These are phyloP conservation scores for Flaveria robusta DNA, from an alignment of 129 eudicot genomes.

Conservation along the genomic window DNA sequence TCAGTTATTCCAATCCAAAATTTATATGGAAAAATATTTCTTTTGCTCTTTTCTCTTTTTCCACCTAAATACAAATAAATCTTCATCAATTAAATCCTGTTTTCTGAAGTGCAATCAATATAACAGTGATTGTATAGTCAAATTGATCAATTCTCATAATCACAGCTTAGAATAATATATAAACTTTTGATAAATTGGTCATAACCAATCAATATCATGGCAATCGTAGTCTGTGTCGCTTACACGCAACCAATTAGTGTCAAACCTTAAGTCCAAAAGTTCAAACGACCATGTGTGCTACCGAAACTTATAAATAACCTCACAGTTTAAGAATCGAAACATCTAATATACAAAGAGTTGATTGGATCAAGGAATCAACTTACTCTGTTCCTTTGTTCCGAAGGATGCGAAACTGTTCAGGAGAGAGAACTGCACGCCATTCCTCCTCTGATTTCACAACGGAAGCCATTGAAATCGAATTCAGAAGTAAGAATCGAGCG, in stretches of 20 bases:
- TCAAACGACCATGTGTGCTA: constrained; percentile 15
- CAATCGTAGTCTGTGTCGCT: not conserved
- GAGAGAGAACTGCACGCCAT: constrained; percentile 81
- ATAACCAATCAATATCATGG: not conserved
- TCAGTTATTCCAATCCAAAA: not conserved
- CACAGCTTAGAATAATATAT: too few species aligned
- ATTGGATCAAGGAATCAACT: constrained; percentile 18
- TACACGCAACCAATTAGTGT: too few species aligned
- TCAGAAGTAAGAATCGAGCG: not conserved
- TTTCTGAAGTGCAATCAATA: too few species aligned
- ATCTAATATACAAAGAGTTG: not conserved
- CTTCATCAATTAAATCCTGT: not conserved
- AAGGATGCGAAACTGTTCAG: constrained; percentile 82
- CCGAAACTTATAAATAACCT: not conserved
- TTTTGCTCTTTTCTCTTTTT: not conserved
- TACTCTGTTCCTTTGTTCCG: constrained; percentile 89
- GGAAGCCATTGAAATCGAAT: constrained; percentile 30
- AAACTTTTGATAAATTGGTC: not conserved
- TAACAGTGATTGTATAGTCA: too few species aligned
- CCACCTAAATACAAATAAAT: not conserved
- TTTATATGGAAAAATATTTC: not conserved
- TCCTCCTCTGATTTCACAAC: constrained; percentile 73
- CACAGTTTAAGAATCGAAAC: not conserved
- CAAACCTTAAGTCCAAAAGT: not conserved
- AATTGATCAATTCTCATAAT: too few species aligned